A percentile compares a stretch with the other conserved stretches of the same genome.
These are phyloP conservation scores for Rhododendron mucronatum DNA, from an alignment of 148 eudicot species.

Conservation along the genomic window DNA sequence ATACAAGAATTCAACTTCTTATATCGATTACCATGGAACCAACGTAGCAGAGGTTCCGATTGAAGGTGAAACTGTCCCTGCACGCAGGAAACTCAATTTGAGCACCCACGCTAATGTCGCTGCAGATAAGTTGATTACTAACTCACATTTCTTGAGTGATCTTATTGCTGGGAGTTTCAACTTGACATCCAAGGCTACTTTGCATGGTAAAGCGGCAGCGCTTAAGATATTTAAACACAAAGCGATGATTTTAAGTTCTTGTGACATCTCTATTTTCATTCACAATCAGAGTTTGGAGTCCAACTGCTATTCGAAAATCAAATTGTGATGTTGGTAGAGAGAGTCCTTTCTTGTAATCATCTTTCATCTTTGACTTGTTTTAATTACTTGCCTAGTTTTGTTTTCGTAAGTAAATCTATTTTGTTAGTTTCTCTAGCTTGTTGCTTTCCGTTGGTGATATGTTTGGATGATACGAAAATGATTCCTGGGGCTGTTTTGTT, in stretches of 20 bases:
- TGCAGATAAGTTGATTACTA: constrained; percentile 14
- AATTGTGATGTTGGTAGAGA: not conserved
- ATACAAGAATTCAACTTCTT: constrained; percentile 12
- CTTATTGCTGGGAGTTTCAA: constrained; percentile 15
- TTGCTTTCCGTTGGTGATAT: not conserved
- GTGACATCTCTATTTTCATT: constrained; percentile 22
- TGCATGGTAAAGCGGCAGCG: constrained; percentile 22
- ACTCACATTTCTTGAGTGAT: constrained; percentile 18
- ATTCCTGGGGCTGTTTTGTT: too few species aligned
- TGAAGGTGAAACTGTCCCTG: constrained; percentile 15
- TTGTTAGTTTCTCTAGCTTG: not conserved
- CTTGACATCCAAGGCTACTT: constrained; percentile 11
- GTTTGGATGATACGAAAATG: not conserved
- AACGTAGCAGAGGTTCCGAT: constrained; percentile 17
- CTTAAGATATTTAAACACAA: constrained; percentile 18
- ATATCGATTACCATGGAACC: constrained; percentile 15
- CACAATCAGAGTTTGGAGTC: constrained; percentile 12
- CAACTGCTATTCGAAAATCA: constrained; percentile 20
- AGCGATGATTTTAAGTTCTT: constrained; percentile 12
- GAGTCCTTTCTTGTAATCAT: not conserved
- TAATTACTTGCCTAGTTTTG: not conserved
- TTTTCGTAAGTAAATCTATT: too few species aligned
- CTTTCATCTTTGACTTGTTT: not conserved
- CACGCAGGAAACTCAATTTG: constrained; percentile 17
- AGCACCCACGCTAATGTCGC: constrained; percentile 19